Percentiles rank a stretch among this genome's conserved stretches.
Conservation (phyloP, 768 basidiomycete genomes). For the Russula griseocarnosa region DNA sequence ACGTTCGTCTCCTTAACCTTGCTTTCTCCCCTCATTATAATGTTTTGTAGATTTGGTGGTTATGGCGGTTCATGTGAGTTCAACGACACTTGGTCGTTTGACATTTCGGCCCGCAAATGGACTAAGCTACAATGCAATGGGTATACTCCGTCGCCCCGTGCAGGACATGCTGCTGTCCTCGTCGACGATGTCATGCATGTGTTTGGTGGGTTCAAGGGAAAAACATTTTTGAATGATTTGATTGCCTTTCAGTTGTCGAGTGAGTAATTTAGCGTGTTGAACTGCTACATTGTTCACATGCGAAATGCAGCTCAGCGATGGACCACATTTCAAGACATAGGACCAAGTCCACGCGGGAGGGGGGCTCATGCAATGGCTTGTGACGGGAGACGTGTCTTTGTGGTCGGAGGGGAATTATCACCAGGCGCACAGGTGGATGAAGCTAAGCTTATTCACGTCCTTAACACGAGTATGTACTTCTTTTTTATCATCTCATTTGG, state of each 20-base stretch:
- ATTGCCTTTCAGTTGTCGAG: too few relatives aligned
- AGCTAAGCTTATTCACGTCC: conserved; percentile 72
- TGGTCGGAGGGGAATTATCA: conserved; percentile 91
- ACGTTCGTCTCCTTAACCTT: too few relatives aligned
- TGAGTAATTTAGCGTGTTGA: conserved; percentile 42
- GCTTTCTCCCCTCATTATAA: too few relatives aligned
- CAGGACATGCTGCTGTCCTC: conserved; percentile 92
- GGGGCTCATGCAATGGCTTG: conserved; percentile 98
- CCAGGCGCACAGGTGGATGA: conserved; percentile 71
- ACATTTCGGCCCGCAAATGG: conserved; percentile 77
- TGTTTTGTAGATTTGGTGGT: conserved; percentile 57
- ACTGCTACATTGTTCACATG: conserved; percentile 9
- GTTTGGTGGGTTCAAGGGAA: conserved; percentile 92
- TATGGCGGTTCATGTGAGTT: conserved; percentile 98
- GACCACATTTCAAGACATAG: conserved; percentile 99
- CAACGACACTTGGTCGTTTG: conserved; percentile 97
- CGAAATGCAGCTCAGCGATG: conserved; percentile 76
- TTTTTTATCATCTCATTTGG: not conserved
- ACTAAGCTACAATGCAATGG: conserved; percentile 92
- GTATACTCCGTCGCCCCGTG: conserved; percentile 92
- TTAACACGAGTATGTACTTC: conserved; percentile 82
- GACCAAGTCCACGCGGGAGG: conserved; percentile 84
- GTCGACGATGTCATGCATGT: conserved; percentile 97
- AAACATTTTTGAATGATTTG: too few relatives aligned
- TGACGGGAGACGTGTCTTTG: conserved; percentile 81